A percentile compares a stretch with the other conserved stretches of the same genome.
phyloP scores from a whole-genome alignment of 495 filamentous ascomycete genomes.

The Lasiosphaeria miniovina region DNA sequence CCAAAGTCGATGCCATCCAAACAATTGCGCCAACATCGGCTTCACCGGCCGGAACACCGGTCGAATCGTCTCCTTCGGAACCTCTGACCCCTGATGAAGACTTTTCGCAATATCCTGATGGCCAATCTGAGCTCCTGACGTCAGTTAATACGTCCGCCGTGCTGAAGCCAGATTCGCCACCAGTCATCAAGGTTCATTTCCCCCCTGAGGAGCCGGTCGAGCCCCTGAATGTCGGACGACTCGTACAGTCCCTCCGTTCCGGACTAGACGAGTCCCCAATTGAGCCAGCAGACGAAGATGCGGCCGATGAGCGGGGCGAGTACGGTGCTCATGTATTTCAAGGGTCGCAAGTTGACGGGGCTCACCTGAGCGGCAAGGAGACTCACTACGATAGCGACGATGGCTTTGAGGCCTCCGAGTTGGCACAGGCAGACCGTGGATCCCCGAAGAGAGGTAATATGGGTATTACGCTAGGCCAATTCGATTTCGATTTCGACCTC shows the following conservation, averaged over 20 bases:
- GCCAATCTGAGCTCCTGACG: slow-evolving; percentile 9
- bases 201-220: slow-evolving; percentile 13
- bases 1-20: background rate
- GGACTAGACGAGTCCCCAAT: background rate
- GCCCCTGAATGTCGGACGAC: background rate
- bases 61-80: slow-evolving; percentile 1
- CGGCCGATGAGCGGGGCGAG: background rate
- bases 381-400: background rate
- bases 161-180: slow-evolving; percentile 5
- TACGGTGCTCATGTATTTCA: background rate
- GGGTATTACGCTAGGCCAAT: background rate
- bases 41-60: slow-evolving; percentile 2
- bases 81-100: slow-evolving; percentile 1
- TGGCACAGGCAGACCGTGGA: background rate
- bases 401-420: background rate
- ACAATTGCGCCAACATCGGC: background rate
- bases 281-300: background rate
- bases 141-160: slow-evolving; percentile 7
- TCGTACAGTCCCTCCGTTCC: background rate
- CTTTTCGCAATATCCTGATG: slow-evolving; percentile 3
- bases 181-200: slow-evolving; percentile 23
- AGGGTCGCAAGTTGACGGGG: slow-evolving; percentile 3
- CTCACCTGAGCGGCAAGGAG: background rate
- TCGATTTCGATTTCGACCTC: slow-evolving; percentile 18
- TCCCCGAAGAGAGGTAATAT: background rate